Percentiles rank a stretch among this genome's conserved stretches.
phyloP scores from a whole-genome alignment of 192 early-diverging fungal genomes.

The Coemansia erecta region DNA sequence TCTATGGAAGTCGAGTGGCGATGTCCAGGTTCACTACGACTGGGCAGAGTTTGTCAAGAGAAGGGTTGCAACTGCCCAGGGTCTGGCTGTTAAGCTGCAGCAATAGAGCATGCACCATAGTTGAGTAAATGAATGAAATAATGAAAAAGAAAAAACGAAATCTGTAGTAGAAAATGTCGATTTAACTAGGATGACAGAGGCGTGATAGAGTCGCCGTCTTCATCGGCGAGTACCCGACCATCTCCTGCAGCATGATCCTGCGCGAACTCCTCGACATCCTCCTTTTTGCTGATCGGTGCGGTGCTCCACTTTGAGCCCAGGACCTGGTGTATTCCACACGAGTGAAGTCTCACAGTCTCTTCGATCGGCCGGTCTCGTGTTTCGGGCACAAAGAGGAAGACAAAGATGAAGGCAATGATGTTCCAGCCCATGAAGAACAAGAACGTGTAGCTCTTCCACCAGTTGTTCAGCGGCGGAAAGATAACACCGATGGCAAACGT shows the following conservation, averaged over 20 bases:
- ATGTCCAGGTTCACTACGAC: slow-evolving; percentile 50
- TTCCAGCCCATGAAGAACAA: slow-evolving; percentile 69
- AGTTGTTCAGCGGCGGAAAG: slow-evolving; percentile 57
- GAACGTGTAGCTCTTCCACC: slow-evolving; percentile 56
- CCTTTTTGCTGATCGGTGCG: slow-evolving; percentile 22
- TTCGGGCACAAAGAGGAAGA: slow-evolving; percentile 72
- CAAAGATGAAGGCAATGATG: slow-evolving; percentile 61
- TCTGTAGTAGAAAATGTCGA: neutral
- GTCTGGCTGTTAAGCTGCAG: slow-evolving; percentile 8
- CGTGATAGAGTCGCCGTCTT: neutral
- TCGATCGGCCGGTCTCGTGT: slow-evolving; percentile 75
- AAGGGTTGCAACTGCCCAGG: slow-evolving; percentile 37
- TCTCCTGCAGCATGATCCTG: neutral
- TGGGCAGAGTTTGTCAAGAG: slow-evolving; percentile 50
- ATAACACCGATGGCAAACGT: slow-evolving; percentile 61
- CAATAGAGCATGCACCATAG: neutral
- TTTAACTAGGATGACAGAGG: neutral
- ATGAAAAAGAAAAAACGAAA: neutral
- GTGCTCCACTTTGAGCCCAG: slow-evolving; percentile 41
- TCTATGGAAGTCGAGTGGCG: slow-evolving; percentile 49
- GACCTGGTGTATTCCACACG: slow-evolving; percentile 44
- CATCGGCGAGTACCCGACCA: neutral
- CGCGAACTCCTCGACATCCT: slow-evolving; percentile 1
- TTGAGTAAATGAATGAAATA: neutral
- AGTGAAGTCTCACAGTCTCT: slow-evolving; percentile 53